Conservation (phyloP, 163 green algal genomes). For the Prototheca cutis region DNA sequence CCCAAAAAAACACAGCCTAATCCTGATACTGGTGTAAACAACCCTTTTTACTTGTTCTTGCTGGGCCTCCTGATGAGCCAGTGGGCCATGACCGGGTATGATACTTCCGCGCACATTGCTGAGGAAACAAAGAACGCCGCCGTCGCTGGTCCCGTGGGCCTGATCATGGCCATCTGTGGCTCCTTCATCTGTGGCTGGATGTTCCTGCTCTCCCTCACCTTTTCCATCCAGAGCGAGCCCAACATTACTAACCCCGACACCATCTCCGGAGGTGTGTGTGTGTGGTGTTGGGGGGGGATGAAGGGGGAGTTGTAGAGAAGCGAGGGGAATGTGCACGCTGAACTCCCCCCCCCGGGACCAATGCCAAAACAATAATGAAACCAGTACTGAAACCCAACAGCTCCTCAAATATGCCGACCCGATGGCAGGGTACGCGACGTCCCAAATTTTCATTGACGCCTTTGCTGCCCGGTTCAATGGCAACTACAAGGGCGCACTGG, state of each 20-base stretch:
- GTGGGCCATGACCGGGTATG: slow-evolving; percentile 36
- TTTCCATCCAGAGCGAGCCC: slow-evolving; percentile 31
- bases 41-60: slow-evolving; percentile 17
- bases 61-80: slow-evolving; percentile 26
- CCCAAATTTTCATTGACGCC: slow-evolving; percentile 12
- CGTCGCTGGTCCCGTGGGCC: slow-evolving; percentile 17
- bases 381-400: too few species aligned
- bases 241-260: slow-evolving; percentile 5
- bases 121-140: slow-evolving; percentile 41
- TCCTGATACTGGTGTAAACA: slow-evolving; percentile 4
- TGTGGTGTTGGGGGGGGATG: not conserved
- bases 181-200: slow-evolving; percentile 31
- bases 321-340: too few species aligned
- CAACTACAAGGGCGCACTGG: not conserved
- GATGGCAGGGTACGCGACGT: slow-evolving; percentile 3
- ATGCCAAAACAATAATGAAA: too few species aligned
- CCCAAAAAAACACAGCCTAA: too few species aligned
- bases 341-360: too few species aligned
- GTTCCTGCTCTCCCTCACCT: slow-evolving; percentile 37
- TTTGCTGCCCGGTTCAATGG: not conserved
- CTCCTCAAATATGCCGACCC: too few species aligned
- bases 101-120: slow-evolving; percentile 32
- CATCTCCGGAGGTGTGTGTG: not conserved
- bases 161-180: slow-evolving; percentile 18
- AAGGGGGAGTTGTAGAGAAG: not conserved